These are phyloP conservation scores for Sugiyamaella americana DNA, from an alignment of 805 yeast genomes.

Conservation along the genomic window DNA sequence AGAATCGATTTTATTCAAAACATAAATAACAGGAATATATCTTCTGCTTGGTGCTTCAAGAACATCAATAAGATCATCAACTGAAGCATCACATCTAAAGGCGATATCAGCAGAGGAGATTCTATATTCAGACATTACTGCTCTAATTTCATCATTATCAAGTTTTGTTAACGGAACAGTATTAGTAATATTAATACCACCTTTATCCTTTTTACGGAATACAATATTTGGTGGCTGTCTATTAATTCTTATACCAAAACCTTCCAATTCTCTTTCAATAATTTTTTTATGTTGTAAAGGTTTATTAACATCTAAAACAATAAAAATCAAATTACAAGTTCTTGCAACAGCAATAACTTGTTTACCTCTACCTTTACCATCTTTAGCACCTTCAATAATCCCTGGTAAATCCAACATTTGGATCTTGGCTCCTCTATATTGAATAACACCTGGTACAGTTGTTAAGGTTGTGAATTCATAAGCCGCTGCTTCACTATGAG, in stretches of 20 bases:
- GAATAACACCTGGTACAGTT: constrained; percentile 94
- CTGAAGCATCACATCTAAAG: constrained; percentile 95
- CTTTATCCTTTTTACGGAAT: constrained; percentile 88
- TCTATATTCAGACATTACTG: constrained; percentile 93
- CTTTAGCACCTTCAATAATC: constrained; percentile 95
- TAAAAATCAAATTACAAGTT: constrained; percentile 87
- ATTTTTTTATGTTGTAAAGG: constrained; percentile 91
- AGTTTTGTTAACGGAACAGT: constrained; percentile 89
- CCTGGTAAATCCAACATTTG: constrained; percentile 99
- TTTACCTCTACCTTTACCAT: constrained; percentile 96
- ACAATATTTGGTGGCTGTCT: constrained; percentile 89
- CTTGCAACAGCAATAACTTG: constrained; percentile 99
- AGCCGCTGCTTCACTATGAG: constrained; percentile 95
- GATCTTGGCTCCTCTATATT: constrained; percentile 93
- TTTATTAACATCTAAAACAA: constrained; percentile 92
- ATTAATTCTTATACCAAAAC: constrained; percentile 93
- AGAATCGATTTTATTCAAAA: constrained; percentile 91
- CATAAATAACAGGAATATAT: constrained; percentile 93
- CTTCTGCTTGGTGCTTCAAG: constrained; percentile 85
- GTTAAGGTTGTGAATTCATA: constrained; percentile 97
- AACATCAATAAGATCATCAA: constrained; percentile 92
- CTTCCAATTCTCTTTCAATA: constrained; percentile 92
- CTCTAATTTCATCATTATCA: constrained; percentile 88
- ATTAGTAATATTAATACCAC: constrained; percentile 89
- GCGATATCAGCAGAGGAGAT: constrained; percentile 95